Conservation (phyloP, 371 early-diverging fungal genomes). For the Mortierella sp. region DNA sequence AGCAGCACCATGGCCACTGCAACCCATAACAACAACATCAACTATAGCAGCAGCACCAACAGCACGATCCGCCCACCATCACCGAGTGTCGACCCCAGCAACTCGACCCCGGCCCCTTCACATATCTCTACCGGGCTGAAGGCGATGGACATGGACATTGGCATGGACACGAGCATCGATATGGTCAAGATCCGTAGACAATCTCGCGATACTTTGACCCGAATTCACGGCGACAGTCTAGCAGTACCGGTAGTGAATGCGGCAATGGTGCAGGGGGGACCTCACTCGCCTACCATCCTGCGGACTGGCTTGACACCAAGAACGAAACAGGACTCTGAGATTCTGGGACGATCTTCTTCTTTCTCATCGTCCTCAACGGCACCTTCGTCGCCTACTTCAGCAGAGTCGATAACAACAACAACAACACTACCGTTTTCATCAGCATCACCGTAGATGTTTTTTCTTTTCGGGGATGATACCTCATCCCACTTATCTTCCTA, state of each 20-base stretch:
- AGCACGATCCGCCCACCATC: background rate
- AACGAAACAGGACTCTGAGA: background rate
- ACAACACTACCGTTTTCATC: background rate
- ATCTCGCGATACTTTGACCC: constrained; percentile 30
- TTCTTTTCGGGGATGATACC: background rate
- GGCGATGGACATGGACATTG: constrained; percentile 17
- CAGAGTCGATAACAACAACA: background rate
- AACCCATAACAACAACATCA: background rate
- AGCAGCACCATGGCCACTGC: background rate
- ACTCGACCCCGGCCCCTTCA: background rate
- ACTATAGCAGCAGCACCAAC: background rate
- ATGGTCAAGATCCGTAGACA: constrained; percentile 31
- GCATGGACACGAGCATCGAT: constrained; percentile 1
- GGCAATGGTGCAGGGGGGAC: constrained; percentile 3
- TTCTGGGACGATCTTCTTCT: background rate
- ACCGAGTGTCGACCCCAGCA: background rate
- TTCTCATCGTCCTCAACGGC: background rate
- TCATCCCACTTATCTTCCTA: background rate
- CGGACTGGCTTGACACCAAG: background rate
- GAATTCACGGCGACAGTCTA: constrained; percentile 23
- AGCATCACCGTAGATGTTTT: background rate
- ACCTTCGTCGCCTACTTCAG: background rate
- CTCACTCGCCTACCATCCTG: constrained; percentile 24
- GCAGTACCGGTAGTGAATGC: background rate
- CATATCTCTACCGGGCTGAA: background rate